Conservation (phyloP, 2,329 filamentous ascomycete genomes). For the Pyrenochaeta sp. region DNA sequence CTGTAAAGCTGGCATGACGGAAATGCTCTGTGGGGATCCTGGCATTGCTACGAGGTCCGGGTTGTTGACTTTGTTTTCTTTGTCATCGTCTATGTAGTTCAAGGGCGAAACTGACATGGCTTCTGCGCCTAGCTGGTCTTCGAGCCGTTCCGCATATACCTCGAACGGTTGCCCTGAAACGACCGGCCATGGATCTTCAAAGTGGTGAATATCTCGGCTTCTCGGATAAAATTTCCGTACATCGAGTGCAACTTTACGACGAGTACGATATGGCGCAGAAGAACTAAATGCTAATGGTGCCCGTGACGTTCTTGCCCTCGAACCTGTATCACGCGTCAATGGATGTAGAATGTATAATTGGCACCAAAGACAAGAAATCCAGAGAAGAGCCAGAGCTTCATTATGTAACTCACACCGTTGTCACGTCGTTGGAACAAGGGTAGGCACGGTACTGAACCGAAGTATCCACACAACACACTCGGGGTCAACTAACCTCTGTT, state of each 20-base stretch:
- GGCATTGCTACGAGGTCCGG: constrained; percentile 3
- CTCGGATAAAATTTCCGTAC: constrained; percentile 7
- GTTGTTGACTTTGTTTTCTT: constrained; percentile 24
- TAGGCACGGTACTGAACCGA: too few species aligned
- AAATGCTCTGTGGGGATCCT: constrained; percentile 11
- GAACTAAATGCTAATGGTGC: not conserved
- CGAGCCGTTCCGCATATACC: constrained; percentile 25
- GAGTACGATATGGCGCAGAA: constrained; percentile 1
- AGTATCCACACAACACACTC: too few species aligned
- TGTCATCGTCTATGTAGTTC: constrained; percentile 30
- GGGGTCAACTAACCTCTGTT: too few species aligned
- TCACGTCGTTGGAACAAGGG: too few species aligned
- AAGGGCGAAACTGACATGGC: constrained; percentile 25
- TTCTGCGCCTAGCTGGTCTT: constrained; percentile 27
- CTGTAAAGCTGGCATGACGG: constrained; percentile 24
- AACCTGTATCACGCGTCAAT: too few species aligned
- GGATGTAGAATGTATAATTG: too few species aligned
- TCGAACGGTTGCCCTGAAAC: constrained; percentile 19
- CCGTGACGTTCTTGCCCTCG: too few species aligned
- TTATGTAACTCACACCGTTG: too few species aligned
- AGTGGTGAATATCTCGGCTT: constrained; percentile 10
- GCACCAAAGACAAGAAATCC: too few species aligned
- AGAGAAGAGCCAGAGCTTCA: too few species aligned
- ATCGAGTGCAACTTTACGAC: constrained; percentile 5
- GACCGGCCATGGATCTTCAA: constrained; percentile 13